Percentiles rank a stretch among this genome's conserved stretches.
phyloP scores from a whole-genome alignment of 179 eudicot species.

The Silene vulgaris region DNA sequence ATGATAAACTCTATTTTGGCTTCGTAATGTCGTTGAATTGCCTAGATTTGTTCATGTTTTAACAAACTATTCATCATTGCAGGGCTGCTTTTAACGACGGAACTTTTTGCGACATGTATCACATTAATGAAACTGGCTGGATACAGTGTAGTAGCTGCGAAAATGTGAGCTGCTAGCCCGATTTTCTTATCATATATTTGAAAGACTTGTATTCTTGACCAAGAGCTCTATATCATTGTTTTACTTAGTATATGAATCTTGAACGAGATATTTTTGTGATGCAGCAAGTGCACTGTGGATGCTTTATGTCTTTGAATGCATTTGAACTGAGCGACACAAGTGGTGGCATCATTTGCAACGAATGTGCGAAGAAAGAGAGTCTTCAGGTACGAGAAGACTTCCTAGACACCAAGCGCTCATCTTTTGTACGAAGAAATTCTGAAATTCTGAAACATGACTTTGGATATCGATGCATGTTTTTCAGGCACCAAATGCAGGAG shows the following conservation, averaged over 20 bases:
- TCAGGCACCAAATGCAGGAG: slow-evolving; percentile 13
- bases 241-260: not conserved
- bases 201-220: not conserved
- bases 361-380: slow-evolving; percentile 10
- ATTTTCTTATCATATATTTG: not conserved
- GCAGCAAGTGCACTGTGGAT: slow-evolving; percentile 28
- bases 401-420: not conserved
- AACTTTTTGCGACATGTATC: slow-evolving; percentile 18
- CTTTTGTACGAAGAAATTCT: no score
- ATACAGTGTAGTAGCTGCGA: slow-evolving; percentile 20
- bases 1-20: not conserved
- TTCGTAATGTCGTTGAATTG: not conserved
- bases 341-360: slow-evolving; percentile 24
- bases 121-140: slow-evolving; percentile 24
- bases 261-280: not conserved
- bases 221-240: not conserved
- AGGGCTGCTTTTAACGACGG: slow-evolving; percentile 19
- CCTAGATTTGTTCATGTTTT: not conserved
- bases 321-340: slow-evolving; percentile 6
- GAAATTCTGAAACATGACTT: no score
- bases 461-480: slow-evolving; percentile 14
- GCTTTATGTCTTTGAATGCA: slow-evolving; percentile 23
- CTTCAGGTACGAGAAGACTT: slow-evolving; percentile 19
- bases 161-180: slow-evolving; percentile 14
- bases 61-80: slow-evolving; percentile 13